Evolutionary conservation across 106 monocot species (phyloP), one percentile per base, ranked within the genome.

Genomic region (Apostasia shenzhenica): DNA sequence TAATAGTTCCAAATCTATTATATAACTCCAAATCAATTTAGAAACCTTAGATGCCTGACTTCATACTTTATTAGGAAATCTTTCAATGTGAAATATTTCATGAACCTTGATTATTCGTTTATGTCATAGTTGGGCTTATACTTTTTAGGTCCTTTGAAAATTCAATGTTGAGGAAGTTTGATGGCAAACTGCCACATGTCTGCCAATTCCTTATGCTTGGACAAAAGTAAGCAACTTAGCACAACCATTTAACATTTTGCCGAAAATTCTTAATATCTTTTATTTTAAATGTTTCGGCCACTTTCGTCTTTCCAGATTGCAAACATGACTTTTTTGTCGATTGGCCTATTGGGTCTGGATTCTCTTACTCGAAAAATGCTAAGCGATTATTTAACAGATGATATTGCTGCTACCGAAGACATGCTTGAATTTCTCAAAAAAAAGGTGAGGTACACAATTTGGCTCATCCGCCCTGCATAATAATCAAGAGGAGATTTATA

Each of bases 311-410:
- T 55, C 51, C 67, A 86, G 83, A 57, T 74, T 2, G 55, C 67
- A 54, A 88, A 71, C 46, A 72, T 88, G 61, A 82, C n/a, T n/a
- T 88, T 38, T 88, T 80, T 49, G 48, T 88, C 6, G 88, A 88
- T 69, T 74, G 81, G 14, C 88, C 88, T 0, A 68, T 82, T 41
- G 88, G 88, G 0, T 59, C 81, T 41, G 88, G 88, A 41, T 88
- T 85, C 74, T 88, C 88, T 9, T 88, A 79, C 65, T 79, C 85
- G 0, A 40, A 6, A 49, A 41, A n/a, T 12, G 55, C 65, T 0
- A n/a, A 51, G 75, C 67, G 85, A 68, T 6, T 81, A 85, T 66
- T 42, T 58, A 5, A 61, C 48, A 9, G 76, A 75, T 9, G 88
- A 92, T 48, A 47, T 55, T 0, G 66, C 7, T 43, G 72, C 76